Conservation (phyloP, 192 early-diverging fungal species). For the Obelidium mucronatum region DNA sequence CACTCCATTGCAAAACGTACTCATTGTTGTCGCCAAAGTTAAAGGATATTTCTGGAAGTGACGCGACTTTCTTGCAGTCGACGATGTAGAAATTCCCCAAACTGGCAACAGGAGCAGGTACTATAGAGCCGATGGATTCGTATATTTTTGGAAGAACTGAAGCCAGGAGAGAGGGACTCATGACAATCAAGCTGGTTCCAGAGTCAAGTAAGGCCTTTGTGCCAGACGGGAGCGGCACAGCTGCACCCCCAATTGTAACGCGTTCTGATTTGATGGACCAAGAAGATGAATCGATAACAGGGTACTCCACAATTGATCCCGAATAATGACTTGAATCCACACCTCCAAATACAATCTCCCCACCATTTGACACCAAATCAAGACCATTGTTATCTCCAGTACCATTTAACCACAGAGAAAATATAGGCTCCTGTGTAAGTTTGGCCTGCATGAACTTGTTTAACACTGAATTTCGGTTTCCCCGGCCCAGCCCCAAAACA, state of each 20-base stretch:
- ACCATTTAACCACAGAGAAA: conserved; percentile 13
- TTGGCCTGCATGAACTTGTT: neutral
- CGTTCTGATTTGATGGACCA: neutral
- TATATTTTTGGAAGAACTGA: conserved; percentile 3
- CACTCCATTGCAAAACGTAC: neutral
- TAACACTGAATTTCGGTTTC: neutral
- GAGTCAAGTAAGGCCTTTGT: neutral
- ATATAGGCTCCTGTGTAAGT: conserved; percentile 4
- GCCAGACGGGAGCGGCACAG: neutral
- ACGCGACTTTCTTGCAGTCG: neutral
- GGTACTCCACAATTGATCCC: neutral
- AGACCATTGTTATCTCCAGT: neutral
- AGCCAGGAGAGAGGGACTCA: neutral
- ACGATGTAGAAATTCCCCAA: neutral
- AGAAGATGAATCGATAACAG: neutral
- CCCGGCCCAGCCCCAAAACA: neutral
- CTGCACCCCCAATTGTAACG: neutral
- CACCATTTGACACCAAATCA: neutral
- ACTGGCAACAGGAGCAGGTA: neutral
- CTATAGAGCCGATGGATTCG: neutral
- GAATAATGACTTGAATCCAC: neutral
- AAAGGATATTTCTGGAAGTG: conserved; percentile 2
- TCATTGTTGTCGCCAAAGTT: neutral
- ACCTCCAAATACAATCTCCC: conserved; percentile 18
- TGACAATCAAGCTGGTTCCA: conserved; percentile 17